Base-by-base conservation (phyloP, 2,329 filamentous ascomycete species). In the Clathrospora elynae region DNA sequence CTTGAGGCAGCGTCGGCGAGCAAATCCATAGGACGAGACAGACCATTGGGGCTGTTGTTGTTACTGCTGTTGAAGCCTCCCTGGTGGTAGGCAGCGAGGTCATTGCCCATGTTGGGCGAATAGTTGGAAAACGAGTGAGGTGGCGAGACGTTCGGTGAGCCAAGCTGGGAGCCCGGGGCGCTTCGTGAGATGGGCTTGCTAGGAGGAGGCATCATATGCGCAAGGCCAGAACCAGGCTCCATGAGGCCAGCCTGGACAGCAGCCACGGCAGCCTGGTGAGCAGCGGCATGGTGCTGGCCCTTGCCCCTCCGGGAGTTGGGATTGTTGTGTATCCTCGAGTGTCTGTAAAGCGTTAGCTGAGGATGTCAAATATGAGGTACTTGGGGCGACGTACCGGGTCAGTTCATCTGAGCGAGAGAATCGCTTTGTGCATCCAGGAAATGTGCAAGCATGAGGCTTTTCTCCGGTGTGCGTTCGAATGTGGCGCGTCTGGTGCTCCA, bases 261-360 rank as follows among this genome's bases (percentile, higher is more conserved):
- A 2, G 77, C 78, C 1, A 78, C 78, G 3, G 78, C 77, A 7
- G 80, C 78, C 10, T 78, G 76, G 9, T 79, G 78, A n/a, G 80
- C 80, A 40, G 81, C 75, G 48, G 79, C 78, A 67, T 84, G 78
- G 26, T 49, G 57, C 48, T 84, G 83, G 78, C 96, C 96, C 79
- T 95, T 95, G 56, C 90, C 91, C 66, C 92, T 80, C 67, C 93
- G 82, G 44, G 91, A 96, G 79, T 97, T 97, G 46, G 93, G 92
- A 75, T 97, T 99, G 83, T 89, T 96, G 82, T 99, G 92, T 76
- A 99, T 99, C 71, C 92, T 84, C 69, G 92, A 96, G 75, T 99
- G 92, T 49, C 92, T 86, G 42, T 5, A 25, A 8, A 17, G n/a
- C 11, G 40, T 58, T 54, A 61, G 56, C 10, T 14, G 4, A 16